Evolutionary conservation across 2,329 filamentous ascomycete genomes (phyloP), one percentile per base, ranked within the genome.

Genomic region (Colletotrichum phormii): DNA sequence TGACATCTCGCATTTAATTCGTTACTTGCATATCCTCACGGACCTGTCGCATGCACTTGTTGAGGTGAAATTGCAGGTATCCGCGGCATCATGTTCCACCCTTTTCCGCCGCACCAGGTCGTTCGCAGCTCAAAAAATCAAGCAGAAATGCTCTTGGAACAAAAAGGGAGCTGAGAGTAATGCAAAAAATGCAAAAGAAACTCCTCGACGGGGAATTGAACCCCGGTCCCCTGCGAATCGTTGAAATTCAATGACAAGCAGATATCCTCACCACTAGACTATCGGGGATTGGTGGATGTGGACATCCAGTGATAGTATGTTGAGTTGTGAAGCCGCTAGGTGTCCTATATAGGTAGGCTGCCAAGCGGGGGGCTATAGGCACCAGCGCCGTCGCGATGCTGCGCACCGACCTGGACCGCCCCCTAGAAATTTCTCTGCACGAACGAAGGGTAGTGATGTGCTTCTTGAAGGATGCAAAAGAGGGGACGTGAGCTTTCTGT

Each of bases 171-270:
- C 37, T 15, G 12, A 42, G 3, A 3, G 7, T 42, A 15, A 7
- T 42, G 37, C 15, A 8, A 18, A 55, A 55, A 29, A 6, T 26
- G n/a, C n/a, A 29, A 55, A 29, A 55, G 53, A 22, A 13, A 26
- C 53, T 55, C 53, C 53, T 55, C 53, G 53, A 55, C 53, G 53
- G 53, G 53, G 53, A 55, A 55, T 55, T 55, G 53, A 55, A 55
- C 53, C 53, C 53, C 53, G 53, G 53, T 55, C 53, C 24, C 24
- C 53, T 24, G 53, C 51, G 51, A 54, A 54, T 29, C 51, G 24
- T 13, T 15, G 51, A 11, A 49, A 7, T 3, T n/a, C 42, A 29
- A 7, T 54, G 51, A 54, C 51, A 54, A 54, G 51, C 51, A 24
- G 51, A 54, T 54, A 54, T 54, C 51, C 51, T 54, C 51, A 54